Percentiles rank a stretch among this genome's conserved stretches.
phyloP scores from a whole-genome alignment of 176 grass and related monocot genomes.

The Eragrostis nindensis region DNA sequence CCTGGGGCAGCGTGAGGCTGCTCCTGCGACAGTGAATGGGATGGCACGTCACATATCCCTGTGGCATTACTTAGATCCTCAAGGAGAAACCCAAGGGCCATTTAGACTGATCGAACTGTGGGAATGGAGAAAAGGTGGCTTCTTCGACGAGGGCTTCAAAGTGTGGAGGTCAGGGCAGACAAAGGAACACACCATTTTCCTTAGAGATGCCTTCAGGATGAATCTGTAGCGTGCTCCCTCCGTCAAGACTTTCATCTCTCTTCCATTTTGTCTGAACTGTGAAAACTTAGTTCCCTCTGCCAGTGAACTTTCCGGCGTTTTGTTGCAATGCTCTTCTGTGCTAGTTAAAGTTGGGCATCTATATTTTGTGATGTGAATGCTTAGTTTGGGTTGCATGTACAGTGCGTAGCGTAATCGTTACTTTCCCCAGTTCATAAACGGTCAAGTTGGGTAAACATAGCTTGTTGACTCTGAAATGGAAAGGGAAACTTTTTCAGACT shows the following conservation, averaged over 20 bases:
- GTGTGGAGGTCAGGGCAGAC: conserved; percentile 63
- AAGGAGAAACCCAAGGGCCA: conserved; percentile 51
- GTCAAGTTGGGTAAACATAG: background rate
- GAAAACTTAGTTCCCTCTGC: background rate
- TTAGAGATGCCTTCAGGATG: conserved; percentile 43
- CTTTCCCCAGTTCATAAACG: too few species aligned
- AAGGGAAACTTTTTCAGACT: background rate
- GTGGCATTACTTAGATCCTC: conserved; percentile 64
- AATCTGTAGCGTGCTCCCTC: background rate
- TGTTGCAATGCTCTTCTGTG: background rate
- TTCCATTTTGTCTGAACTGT: background rate
- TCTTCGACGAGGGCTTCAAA: conserved; percentile 54
- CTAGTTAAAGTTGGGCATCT: background rate
- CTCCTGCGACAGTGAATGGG: background rate
- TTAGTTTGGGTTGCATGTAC: background rate
- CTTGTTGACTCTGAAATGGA: background rate
- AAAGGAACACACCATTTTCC: conserved; percentile 37
- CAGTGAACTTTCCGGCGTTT: background rate
- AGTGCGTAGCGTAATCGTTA: background rate
- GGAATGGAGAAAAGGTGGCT: conserved; percentile 44
- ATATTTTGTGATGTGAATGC: background rate
- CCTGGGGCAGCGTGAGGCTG: background rate
- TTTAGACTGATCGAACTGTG: conserved; percentile 36
- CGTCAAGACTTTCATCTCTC: background rate
- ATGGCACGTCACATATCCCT: background rate